Evolutionary conservation across 208 protist species (phyloP).

Genomic region (Trypanosomatidae sp.): DNA sequence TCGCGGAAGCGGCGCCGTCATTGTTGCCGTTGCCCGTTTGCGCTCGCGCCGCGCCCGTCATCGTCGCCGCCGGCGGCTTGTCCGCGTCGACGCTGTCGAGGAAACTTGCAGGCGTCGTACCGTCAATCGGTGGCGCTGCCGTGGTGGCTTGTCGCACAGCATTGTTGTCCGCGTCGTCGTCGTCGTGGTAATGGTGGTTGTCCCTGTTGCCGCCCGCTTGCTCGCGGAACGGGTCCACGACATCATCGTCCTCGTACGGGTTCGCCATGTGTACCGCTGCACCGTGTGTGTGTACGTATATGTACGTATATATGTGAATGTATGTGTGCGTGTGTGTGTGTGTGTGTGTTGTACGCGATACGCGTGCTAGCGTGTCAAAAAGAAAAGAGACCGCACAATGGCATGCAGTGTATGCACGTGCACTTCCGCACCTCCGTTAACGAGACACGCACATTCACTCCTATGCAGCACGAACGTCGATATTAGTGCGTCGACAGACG

Average conservation of each 20-base stretch:
- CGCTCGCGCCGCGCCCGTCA: neutral
- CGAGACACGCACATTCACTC: too few relatives aligned
- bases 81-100: constrained; percentile 1
- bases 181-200: neutral
- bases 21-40: constrained; percentile 2
- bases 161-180: neutral
- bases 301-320: neutral
- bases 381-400: too few relatives aligned
- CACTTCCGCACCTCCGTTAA: too few relatives aligned
- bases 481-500: too few relatives aligned
- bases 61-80: neutral
- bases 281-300: neutral
- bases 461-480: too few relatives aligned
- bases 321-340: neutral
- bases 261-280: constrained; percentile 21
- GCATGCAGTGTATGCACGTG: too few relatives aligned
- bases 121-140: constrained; percentile 2
- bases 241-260: constrained; percentile 24
- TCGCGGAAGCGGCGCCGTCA: neutral
- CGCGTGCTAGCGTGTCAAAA: too few relatives aligned
- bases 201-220: constrained; percentile 1
- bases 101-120: neutral
- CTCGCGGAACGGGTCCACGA: constrained; percentile 42
- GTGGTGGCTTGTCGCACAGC: constrained; percentile 2
- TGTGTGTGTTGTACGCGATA: too few relatives aligned